A percentile compares a stretch with the other conserved stretches of the same genome.
These are phyloP conservation scores for Manihot esculenta DNA, from an alignment of 441 rosid genomes.

Conservation along the genomic window DNA sequence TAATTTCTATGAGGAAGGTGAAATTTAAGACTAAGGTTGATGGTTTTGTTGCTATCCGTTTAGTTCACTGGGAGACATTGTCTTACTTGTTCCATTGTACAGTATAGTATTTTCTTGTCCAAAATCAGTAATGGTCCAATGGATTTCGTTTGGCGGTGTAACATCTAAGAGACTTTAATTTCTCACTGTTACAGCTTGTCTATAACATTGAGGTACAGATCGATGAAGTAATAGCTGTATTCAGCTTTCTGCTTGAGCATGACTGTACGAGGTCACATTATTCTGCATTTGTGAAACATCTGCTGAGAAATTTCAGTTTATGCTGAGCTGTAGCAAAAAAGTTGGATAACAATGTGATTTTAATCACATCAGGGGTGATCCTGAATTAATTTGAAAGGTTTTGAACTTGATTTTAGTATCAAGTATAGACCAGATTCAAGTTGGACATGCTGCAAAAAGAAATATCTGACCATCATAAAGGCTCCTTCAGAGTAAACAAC, in stretches of 20 bases:
- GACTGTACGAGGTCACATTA: background rate
- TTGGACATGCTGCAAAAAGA: background rate
- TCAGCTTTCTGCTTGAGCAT: background rate
- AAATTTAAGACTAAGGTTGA: background rate
- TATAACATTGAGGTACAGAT: background rate
- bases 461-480: background rate
- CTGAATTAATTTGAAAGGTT: background rate
- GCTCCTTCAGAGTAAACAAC: background rate
- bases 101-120: background rate
- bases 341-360: background rate
- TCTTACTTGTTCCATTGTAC: background rate
- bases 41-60: background rate
- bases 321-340: background rate
- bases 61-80: background rate
- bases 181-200: background rate
- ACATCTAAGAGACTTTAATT: background rate
- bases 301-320: background rate
- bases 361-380: background rate
- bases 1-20: background rate
- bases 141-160: background rate
- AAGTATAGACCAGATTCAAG: background rate
- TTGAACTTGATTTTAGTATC: background rate
- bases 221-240: too few species aligned
- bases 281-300: background rate
- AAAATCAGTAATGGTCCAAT: background rate